Conservation (phyloP, 768 basidiomycete species). For the Pleurotus citrinopileatus region DNA sequence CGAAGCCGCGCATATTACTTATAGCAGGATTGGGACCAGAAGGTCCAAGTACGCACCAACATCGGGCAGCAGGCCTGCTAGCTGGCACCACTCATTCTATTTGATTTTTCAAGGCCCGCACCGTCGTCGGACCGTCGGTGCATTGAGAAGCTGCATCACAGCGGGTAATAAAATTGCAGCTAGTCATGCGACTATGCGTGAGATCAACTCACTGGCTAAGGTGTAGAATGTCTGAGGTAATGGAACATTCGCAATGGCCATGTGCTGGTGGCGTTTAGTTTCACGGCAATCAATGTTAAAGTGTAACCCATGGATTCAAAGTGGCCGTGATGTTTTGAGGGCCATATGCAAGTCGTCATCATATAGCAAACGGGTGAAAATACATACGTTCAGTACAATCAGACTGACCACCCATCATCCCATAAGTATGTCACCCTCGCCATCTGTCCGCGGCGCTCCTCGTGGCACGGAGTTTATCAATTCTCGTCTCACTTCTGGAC, state of each 20-base stretch:
- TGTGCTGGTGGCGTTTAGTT: too few relatives aligned
- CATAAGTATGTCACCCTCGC: slow-evolving; percentile 69
- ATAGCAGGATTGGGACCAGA: neutral
- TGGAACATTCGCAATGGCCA: too few relatives aligned
- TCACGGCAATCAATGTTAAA: too few relatives aligned
- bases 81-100: neutral
- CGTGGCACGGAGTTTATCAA: slow-evolving; percentile 83
- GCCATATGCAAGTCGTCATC: neutral
- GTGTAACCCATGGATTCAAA: too few relatives aligned
- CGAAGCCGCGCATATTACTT: neutral
- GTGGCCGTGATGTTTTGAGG: too few relatives aligned
- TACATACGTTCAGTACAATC: neutral
- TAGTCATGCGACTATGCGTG: neutral
- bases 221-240: too few relatives aligned
- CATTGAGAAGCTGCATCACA: neutral
- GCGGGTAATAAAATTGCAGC: neutral
- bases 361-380: neutral
- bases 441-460: slow-evolving; percentile 70
- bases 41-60: neutral
- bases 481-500: slow-evolving; percentile 88
- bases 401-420: slow-evolving; percentile 27
- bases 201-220: too few relatives aligned
- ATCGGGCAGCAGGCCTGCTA: too few relatives aligned
- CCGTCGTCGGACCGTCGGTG: neutral
- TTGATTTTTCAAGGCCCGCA: neutral